phyloP scores from a whole-genome alignment of 2,329 filamentous ascomycete genomes.

The Chaetomium globosum region DNA sequence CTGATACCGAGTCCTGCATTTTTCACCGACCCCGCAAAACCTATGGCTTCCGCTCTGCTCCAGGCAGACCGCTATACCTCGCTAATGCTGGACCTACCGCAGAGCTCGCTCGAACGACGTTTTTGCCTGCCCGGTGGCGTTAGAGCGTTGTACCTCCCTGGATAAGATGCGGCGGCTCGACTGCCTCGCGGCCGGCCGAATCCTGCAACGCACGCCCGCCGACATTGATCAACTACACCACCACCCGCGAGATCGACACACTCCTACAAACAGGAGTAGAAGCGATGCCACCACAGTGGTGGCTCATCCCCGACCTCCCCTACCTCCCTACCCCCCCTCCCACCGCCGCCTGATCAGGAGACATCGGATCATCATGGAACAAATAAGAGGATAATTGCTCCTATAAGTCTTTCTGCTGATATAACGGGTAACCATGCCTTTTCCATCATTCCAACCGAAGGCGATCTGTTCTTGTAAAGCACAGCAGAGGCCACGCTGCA shows the following conservation, averaged over 20 bases:
- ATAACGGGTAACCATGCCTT: constrained; percentile 13
- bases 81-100: constrained; percentile 43
- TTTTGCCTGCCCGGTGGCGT: constrained; percentile 38
- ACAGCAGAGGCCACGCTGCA: constrained; percentile 16
- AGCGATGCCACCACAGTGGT: constrained; percentile 49
- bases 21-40: constrained; percentile 12
- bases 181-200: constrained; percentile 41
- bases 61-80: constrained; percentile 43
- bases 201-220: constrained; percentile 45
- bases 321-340: neutral
- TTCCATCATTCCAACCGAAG: constrained; percentile 28
- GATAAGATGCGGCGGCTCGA: constrained; percentile 45
- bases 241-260: constrained; percentile 44
- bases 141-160: constrained; percentile 38
- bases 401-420: constrained; percentile 31
- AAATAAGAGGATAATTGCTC: constrained; percentile 41
- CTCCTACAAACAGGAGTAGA: constrained; percentile 44
- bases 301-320: constrained; percentile 41
- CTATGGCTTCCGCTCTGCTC: constrained; percentile 44
- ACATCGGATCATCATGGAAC: constrained; percentile 44
- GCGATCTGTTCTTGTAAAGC: constrained; percentile 18
- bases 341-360: constrained; percentile 16
- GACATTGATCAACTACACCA: constrained; percentile 36
- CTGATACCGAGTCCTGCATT: constrained; percentile 2
- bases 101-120: constrained; percentile 41